phyloP scores from a whole-genome alignment of 768 basidiomycete genomes.

The Naganishia friedmannii region DNA sequence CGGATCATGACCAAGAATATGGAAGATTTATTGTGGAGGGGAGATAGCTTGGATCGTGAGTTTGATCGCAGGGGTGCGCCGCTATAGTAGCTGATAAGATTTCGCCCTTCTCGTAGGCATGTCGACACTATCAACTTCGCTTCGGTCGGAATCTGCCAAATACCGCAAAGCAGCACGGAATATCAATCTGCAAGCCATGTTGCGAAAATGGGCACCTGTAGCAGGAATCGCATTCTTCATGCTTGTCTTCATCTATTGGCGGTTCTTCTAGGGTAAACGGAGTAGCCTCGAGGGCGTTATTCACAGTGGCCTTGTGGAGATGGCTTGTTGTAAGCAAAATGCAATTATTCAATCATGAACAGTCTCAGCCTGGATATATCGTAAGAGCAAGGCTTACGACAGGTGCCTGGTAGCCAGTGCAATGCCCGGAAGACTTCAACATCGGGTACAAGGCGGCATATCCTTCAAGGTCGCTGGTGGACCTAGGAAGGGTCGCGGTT shows the following conservation, averaged over 20 bases:
- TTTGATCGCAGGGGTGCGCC: not conserved
- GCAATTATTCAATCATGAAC: too few species aligned
- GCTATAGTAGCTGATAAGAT: not conserved
- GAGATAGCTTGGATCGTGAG: slow-evolving; percentile 92
- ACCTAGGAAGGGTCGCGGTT: too few species aligned
- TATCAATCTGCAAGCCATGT: slow-evolving; percentile 87
- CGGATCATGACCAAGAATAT: slow-evolving; percentile 99
- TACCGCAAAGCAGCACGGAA: slow-evolving; percentile 93
- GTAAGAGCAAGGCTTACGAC: too few species aligned
- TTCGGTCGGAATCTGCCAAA: slow-evolving; percentile 94
- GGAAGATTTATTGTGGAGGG: slow-evolving; percentile 97
- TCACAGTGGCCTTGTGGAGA: too few species aligned
- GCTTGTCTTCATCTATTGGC: slow-evolving; percentile 64
- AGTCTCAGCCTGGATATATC: too few species aligned
- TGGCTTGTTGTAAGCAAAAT: too few species aligned
- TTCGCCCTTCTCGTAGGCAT: slow-evolving; percentile 62
- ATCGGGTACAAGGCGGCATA: too few species aligned
- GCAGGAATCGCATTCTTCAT: slow-evolving; percentile 69
- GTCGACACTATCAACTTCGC: slow-evolving; percentile 90
- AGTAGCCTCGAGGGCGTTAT: too few species aligned
- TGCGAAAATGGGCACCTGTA: slow-evolving; percentile 92
- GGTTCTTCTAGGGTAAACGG: slow-evolving; percentile 50
- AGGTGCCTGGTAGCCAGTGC: too few species aligned
- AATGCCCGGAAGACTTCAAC: too few species aligned
- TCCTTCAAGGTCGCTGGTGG: too few species aligned